Conservation (phyloP, 192 early-diverging fungal genomes). For the Phlyctochytrium arcticum region DNA sequence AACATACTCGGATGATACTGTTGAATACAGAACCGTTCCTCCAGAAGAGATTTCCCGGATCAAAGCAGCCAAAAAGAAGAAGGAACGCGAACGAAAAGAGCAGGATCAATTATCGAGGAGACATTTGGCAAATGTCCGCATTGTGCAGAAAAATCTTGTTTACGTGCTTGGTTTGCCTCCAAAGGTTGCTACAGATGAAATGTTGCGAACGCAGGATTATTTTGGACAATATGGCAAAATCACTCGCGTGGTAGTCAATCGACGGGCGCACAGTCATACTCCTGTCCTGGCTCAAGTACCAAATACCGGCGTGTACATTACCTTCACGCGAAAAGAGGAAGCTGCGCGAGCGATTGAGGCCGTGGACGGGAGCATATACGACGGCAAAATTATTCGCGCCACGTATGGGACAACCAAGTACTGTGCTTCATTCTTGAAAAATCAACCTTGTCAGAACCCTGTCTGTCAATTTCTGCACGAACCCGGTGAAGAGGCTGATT, state of each 20-base stretch:
- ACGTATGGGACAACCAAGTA: slow-evolving; percentile 98
- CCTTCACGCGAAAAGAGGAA: slow-evolving; percentile 87
- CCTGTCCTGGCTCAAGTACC: slow-evolving; percentile 45
- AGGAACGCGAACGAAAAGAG: slow-evolving; percentile 90
- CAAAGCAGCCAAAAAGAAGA: slow-evolving; percentile 79
- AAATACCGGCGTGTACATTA: slow-evolving; percentile 83
- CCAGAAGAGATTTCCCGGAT: slow-evolving; percentile 80
- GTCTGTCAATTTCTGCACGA: slow-evolving; percentile 92
- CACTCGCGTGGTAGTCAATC: slow-evolving; percentile 86
- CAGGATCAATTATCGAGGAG: slow-evolving; percentile 72
- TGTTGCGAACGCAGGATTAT: slow-evolving; percentile 80
- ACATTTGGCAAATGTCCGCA: slow-evolving; percentile 81
- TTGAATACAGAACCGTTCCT: slow-evolving; percentile 84
- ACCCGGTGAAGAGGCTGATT: slow-evolving; percentile 73
- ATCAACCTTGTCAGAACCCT: slow-evolving; percentile 86
- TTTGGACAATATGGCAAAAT: slow-evolving; percentile 99
- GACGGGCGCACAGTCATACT: slow-evolving; percentile 52
- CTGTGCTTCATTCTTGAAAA: slow-evolving; percentile 92
- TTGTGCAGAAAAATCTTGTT: slow-evolving; percentile 96
- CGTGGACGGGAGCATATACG: slow-evolving; percentile 84
- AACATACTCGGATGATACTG: slow-evolving; percentile 81
- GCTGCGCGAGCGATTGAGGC: slow-evolving; percentile 89
- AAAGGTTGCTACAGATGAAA: slow-evolving; percentile 85
- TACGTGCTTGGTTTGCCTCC: slow-evolving; percentile 93
- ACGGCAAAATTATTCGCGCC: slow-evolving; percentile 84